Percentiles rank a stretch among this genome's conserved stretches.
Evolutionary conservation across 768 basidiomycete species (phyloP).

Genomic region (Tulasnella sp.): DNA sequence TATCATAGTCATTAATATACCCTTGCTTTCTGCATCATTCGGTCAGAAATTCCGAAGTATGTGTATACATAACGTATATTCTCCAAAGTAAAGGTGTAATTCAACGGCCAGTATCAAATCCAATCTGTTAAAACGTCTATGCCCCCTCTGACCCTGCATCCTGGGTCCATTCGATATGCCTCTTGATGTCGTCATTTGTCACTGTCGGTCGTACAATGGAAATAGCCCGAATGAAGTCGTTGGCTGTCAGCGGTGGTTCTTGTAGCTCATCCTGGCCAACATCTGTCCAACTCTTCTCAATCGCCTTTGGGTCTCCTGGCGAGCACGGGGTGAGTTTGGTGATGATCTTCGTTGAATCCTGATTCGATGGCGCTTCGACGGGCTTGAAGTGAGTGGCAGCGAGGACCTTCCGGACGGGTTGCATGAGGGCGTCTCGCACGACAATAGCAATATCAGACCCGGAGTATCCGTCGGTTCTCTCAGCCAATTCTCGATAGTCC

Average conservation of each 20-base stretch:
- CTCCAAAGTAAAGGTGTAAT: not conserved
- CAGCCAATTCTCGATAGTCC: constrained; percentile 73
- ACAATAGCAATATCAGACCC: constrained; percentile 92
- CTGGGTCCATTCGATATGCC: constrained; percentile 72
- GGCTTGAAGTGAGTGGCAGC: constrained; percentile 90
- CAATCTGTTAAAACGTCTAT: not conserved
- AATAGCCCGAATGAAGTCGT: constrained; percentile 75
- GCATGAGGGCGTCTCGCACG: constrained; percentile 96
- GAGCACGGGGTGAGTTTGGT: constrained; percentile 88
- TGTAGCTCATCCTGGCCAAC: constrained; percentile 76
- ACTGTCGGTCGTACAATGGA: constrained; percentile 78
- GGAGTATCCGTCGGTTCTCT: constrained; percentile 86
- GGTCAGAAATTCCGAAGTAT: not conserved
- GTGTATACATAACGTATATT: not conserved
- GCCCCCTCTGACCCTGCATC: constrained; percentile 49
- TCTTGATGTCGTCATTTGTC: constrained; percentile 72
- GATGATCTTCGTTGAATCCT: constrained; percentile 21
- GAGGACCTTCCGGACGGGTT: constrained; percentile 92
- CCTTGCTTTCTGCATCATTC: not conserved
- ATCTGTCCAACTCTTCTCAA: constrained; percentile 84
- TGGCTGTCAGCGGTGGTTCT: constrained; percentile 71
- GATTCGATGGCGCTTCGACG: constrained; percentile 27
- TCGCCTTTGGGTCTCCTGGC: constrained; percentile 74
- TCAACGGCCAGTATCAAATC: not conserved
- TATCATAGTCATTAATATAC: constrained; percentile 1